Percentiles rank a stretch among this genome's conserved stretches.
Conservation (phyloP, 169 alveolate species). For the Plasmodium sp. region DNA sequence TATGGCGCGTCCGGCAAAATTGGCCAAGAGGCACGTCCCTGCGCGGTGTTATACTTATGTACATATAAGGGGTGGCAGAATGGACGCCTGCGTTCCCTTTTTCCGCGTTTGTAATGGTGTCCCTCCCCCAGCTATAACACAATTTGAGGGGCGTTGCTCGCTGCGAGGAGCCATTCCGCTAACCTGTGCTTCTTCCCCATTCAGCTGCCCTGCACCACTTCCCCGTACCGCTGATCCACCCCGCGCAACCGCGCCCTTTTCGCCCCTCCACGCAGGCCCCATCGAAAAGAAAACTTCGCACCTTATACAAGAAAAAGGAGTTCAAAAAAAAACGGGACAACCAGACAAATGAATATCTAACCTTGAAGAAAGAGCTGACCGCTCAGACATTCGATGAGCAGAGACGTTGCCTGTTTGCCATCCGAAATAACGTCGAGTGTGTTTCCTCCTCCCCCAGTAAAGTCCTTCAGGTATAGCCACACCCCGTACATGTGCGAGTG, state of each 20-base stretch:
- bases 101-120: background rate
- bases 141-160: background rate
- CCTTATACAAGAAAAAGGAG: conserved; percentile 34
- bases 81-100: background rate
- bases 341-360: conserved; percentile 19
- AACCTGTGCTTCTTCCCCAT: too few species aligned
- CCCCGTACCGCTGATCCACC: background rate
- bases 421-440: conserved; percentile 29
- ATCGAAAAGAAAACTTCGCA: conserved; percentile 10
- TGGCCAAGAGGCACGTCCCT: background rate
- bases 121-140: background rate
- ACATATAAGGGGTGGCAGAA: background rate
- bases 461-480: conserved; percentile 32
- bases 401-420: conserved; percentile 38
- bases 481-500: background rate
- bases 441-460: background rate
- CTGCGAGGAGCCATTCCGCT: background rate
- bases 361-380: conserved; percentile 7
- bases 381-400: conserved; percentile 9
- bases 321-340: background rate
- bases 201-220: too few species aligned
- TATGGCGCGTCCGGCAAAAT: background rate
- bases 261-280: background rate
- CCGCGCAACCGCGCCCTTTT: background rate
- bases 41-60: background rate